Evolutionary conservation across 1,139 yeast genomes (phyloP).

Genomic region (Geotrichum macrosporum): DNA sequence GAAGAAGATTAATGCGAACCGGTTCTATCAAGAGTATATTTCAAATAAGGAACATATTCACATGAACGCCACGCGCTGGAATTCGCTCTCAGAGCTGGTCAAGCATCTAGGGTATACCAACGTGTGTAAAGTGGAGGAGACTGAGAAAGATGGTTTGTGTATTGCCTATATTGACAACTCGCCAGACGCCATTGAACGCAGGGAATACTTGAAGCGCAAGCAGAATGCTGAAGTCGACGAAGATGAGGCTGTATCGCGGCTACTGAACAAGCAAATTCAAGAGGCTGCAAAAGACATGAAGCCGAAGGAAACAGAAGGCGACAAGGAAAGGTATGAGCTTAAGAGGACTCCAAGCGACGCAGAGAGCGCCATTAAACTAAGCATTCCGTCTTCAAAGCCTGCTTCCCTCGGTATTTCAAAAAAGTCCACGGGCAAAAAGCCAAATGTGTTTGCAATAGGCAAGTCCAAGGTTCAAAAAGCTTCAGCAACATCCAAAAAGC

Average conservation of each 20-base stretch:
- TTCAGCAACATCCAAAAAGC: slow-evolving; percentile 12
- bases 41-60: slow-evolving; percentile 79
- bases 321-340: slow-evolving; percentile 21
- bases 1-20: slow-evolving; percentile 71
- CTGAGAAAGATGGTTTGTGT: slow-evolving; percentile 44
- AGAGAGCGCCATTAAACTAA: slow-evolving; percentile 15
- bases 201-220: slow-evolving; percentile 37
- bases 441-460: slow-evolving; percentile 23
- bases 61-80: slow-evolving; percentile 85
- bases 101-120: slow-evolving; percentile 58
- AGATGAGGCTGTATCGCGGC: slow-evolving; percentile 42
- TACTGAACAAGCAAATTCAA: slow-evolving; percentile 53
- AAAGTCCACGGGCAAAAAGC: slow-evolving; percentile 18
- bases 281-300: slow-evolving; percentile 35
- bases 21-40: slow-evolving; percentile 80
- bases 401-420: not conserved
- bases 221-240: slow-evolving; percentile 45
- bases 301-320: slow-evolving; percentile 24
- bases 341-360: slow-evolving; percentile 24
- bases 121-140: slow-evolving; percentile 50
- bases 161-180: slow-evolving; percentile 56
- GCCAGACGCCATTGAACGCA: slow-evolving; percentile 43
- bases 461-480: slow-evolving; percentile 7
- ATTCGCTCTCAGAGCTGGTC: slow-evolving; percentile 66
- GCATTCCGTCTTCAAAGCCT: slow-evolving; percentile 16